phyloP scores from a whole-genome alignment of 202 grass and related monocot genomes.

The Panicum virgatum region DNA sequence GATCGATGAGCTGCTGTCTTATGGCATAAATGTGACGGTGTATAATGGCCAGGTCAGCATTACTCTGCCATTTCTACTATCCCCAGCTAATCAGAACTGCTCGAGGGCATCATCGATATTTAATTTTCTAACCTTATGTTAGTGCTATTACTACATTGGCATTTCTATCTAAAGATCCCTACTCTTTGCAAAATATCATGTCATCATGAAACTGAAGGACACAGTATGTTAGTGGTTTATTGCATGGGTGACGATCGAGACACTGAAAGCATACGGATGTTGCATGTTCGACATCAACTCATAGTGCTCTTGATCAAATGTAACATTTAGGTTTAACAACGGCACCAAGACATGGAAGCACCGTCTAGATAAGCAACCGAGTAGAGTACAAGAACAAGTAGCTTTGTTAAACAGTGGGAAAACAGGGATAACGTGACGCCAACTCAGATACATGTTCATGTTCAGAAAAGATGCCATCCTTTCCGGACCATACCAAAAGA shows the following conservation, averaged over 20 bases:
- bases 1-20: slow-evolving; percentile 77
- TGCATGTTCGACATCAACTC: not conserved
- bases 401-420: not conserved
- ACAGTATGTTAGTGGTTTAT: not conserved
- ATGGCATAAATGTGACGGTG: slow-evolving; percentile 78
- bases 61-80: not conserved
- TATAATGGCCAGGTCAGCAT: slow-evolving; percentile 87
- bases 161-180: not conserved
- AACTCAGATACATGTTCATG: slow-evolving; percentile 25
- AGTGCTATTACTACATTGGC: not conserved
- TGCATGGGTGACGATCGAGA: not conserved
- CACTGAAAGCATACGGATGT: not conserved
- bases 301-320: not conserved
- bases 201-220: not conserved
- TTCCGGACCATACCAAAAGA: slow-evolving; percentile 6
- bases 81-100: not conserved
- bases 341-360: not conserved
- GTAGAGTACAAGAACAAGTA: slow-evolving; percentile 1
- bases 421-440: slow-evolving; percentile 13
- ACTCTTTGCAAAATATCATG: not conserved
- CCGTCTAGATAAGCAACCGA: slow-evolving; percentile 16
- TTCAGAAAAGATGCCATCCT: slow-evolving; percentile 38
- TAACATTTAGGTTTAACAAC: slow-evolving; percentile 5
- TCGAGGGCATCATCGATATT: not conserved
- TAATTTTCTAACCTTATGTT: not conserved